Evolutionary conservation across 2,329 filamentous ascomycete genomes (phyloP).

Genomic region (Ceratocystis ficicola): DNA sequence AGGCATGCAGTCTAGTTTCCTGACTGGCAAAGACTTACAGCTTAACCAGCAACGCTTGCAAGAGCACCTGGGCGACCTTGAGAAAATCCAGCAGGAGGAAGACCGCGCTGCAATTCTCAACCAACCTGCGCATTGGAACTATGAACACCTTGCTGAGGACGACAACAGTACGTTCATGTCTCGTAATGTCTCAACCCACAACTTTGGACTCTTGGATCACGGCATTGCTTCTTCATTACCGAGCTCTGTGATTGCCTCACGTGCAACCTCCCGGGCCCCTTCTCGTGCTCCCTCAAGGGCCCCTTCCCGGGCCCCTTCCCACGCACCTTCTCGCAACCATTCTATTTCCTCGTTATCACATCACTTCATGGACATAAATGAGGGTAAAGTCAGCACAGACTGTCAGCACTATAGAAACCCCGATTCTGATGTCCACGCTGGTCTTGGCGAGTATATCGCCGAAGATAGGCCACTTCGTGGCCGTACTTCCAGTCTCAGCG

Average conservation of each 20-base stretch:
- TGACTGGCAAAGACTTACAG: constrained; percentile 38
- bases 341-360: constrained; percentile 34
- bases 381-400: constrained; percentile 5
- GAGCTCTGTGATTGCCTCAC: constrained; percentile 31
- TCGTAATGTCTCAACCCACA: constrained; percentile 34
- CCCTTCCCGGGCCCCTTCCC: constrained; percentile 35
- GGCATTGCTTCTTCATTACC: constrained; percentile 29
- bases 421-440: neutral
- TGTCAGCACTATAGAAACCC: constrained; percentile 1
- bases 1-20: constrained; percentile 38
- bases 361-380: constrained; percentile 12
- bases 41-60: constrained; percentile 48
- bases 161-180: constrained; percentile 33
- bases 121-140: constrained; percentile 63
- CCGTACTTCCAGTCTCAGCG: constrained; percentile 68
- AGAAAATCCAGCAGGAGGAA: constrained; percentile 44
- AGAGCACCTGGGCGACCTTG: constrained; percentile 45
- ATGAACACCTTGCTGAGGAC: constrained; percentile 60
- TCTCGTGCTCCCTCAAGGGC: constrained; percentile 39
- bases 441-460: constrained; percentile 25
- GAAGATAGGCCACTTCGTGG: constrained; percentile 49
- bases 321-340: constrained; percentile 32
- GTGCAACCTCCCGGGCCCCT: constrained; percentile 36
- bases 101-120: constrained; percentile 32
- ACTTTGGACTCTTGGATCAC: constrained; percentile 30